Evolutionary conservation across 331 rosid genomes (phyloP).

Genomic region (Erythrophleum ivorense): DNA sequence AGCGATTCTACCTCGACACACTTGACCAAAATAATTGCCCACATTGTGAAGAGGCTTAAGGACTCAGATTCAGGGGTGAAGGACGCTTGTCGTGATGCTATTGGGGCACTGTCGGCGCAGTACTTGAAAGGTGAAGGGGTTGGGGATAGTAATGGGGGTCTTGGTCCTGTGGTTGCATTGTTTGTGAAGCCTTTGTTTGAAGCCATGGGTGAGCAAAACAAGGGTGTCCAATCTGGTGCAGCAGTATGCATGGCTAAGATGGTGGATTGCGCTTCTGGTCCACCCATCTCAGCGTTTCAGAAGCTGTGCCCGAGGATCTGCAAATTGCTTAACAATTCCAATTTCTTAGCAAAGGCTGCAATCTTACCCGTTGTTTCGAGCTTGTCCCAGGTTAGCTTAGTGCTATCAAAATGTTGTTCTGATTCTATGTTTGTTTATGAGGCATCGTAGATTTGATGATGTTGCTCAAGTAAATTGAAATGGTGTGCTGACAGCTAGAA

Average conservation of each 20-base stretch:
- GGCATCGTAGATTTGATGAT: too few species aligned
- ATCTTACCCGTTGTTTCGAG: conserved; percentile 83
- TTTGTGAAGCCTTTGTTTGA: conserved; percentile 93
- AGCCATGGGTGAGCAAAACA: conserved; percentile 94
- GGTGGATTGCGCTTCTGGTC: conserved; percentile 74
- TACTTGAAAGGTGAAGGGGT: conserved; percentile 51
- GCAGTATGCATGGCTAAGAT: conserved; percentile 88
- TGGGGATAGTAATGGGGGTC: conserved; percentile 43
- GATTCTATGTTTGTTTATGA: too few species aligned
- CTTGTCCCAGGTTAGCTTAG: conserved; percentile 76
- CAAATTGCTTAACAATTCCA: conserved; percentile 77
- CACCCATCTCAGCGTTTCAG: conserved; percentile 73
- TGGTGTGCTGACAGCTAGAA: background rate
- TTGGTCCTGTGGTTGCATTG: conserved; percentile 71
- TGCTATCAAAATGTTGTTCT: background rate
- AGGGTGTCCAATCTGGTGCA: conserved; percentile 86
- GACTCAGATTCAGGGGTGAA: conserved; percentile 78
- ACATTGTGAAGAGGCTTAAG: conserved; percentile 73
- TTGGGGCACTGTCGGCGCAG: conserved; percentile 68
- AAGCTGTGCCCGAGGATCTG: conserved; percentile 95
- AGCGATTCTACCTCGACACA: conserved; percentile 68
- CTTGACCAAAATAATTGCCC: conserved; percentile 71
- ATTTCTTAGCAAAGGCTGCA: conserved; percentile 81
- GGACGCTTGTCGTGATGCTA: conserved; percentile 87
- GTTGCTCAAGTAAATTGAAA: too few species aligned